Percentiles rank a stretch among this genome's conserved stretches.
Conservation (phyloP, 2,329 filamentous ascomycete genomes). For the Penicillium sp. region DNA sequence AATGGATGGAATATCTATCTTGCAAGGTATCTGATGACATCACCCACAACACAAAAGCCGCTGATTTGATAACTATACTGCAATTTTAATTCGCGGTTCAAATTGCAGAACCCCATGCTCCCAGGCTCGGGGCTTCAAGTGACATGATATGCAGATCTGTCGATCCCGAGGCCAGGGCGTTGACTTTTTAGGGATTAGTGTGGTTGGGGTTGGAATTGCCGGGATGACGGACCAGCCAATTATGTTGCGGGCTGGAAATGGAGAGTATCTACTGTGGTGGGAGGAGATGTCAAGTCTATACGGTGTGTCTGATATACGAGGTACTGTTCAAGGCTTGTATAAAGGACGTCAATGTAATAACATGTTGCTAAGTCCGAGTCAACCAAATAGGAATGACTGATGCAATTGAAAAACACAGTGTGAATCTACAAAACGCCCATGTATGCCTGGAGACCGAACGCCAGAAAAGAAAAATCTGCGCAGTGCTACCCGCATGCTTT, state of each 20-base stretch:
- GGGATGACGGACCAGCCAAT: conserved; percentile 14
- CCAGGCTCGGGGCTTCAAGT: neutral
- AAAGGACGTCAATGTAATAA: too few relatives aligned
- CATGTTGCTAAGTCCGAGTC: neutral
- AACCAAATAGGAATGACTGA: neutral
- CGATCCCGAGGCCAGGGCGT: neutral
- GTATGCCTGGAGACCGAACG: conserved; percentile 9
- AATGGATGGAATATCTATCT: too few relatives aligned
- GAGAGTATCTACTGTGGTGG: too few relatives aligned
- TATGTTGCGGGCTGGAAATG: neutral
- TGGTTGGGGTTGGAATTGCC: conserved; percentile 2
- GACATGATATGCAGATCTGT: conserved; percentile 3
- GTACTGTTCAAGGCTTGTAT: too few relatives aligned
- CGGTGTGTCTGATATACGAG: neutral
- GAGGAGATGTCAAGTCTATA: neutral
- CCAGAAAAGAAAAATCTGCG: neutral
- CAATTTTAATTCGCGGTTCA: neutral
- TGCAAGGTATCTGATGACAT: conserved; percentile 7
- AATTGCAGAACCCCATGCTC: neutral
- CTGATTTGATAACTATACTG: neutral
- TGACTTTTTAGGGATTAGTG: neutral
- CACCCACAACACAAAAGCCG: neutral
- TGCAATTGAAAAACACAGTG: neutral
- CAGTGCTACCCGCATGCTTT: conserved; percentile 6
- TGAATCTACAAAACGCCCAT: conserved; percentile 9